Percentiles rank a stretch among this genome's conserved stretches.
phyloP scores from a whole-genome alignment of 805 yeast genomes.

The Lachancea meyersii region DNA sequence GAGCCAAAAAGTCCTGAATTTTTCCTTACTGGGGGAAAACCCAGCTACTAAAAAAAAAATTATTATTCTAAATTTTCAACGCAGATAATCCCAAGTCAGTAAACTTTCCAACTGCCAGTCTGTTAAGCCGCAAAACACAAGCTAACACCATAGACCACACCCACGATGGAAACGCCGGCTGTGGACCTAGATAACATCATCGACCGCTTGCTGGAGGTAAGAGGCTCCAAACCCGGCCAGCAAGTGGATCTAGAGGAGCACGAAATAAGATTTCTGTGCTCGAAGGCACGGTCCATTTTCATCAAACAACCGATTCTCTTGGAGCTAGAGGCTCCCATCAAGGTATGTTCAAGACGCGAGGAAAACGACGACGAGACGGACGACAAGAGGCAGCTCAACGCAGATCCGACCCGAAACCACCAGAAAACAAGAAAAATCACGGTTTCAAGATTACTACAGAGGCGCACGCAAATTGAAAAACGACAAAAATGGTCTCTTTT shows the following conservation, averaged over 20 bases:
- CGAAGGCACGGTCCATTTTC: slow-evolving; percentile 96
- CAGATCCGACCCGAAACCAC: too few relatives aligned
- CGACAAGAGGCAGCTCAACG: not conserved
- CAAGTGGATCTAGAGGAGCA: slow-evolving; percentile 90
- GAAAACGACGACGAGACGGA: not conserved
- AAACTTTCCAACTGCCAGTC: not conserved
- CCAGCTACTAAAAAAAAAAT: slow-evolving; percentile 1
- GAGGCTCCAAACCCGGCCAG: slow-evolving; percentile 98
- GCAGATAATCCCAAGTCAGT: slow-evolving; percentile 4
- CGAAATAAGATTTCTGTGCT: slow-evolving; percentile 91
- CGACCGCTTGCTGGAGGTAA: slow-evolving; percentile 91
- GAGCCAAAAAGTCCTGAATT: not conserved
- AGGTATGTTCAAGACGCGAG: slow-evolving; percentile 44
- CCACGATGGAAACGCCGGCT: slow-evolving; percentile 49
- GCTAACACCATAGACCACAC: slow-evolving; percentile 6
- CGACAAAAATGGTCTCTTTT: not conserved
- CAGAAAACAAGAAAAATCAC: too few relatives aligned
- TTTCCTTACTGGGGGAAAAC: not conserved
- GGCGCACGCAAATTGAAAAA: not conserved
- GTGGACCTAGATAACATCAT: slow-evolving; percentile 96
- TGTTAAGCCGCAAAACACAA: slow-evolving; percentile 5
- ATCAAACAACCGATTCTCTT: slow-evolving; percentile 94
- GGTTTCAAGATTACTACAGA: not conserved
- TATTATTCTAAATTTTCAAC: slow-evolving; percentile 1
- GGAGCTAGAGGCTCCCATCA: slow-evolving; percentile 96